A percentile compares a stretch with the other conserved stretches of the same genome.
Evolutionary conservation across 139 green algal genomes (phyloP).

Genomic region (Volvox africanus): DNA sequence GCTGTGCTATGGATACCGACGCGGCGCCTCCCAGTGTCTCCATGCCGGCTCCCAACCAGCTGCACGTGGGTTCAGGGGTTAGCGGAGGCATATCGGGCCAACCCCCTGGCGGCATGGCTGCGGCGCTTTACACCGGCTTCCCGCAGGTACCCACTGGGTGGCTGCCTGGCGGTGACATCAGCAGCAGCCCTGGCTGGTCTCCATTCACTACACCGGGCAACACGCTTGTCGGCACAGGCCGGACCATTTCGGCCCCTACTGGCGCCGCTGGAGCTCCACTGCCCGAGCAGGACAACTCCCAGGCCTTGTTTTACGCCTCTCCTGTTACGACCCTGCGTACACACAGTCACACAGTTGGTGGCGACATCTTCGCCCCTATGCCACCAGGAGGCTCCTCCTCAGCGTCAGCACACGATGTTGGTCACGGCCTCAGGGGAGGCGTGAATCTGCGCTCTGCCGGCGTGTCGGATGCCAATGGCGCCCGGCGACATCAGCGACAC

Average conservation of each 20-base stretch:
- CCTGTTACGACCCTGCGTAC: not conserved
- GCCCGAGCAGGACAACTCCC: not conserved
- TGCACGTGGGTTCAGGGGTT: too few relatives aligned
- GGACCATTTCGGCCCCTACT: not conserved
- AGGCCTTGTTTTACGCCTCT: not conserved
- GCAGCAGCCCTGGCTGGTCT: not conserved
- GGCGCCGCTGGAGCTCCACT: not conserved
- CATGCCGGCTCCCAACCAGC: too few relatives aligned
- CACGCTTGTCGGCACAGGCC: not conserved
- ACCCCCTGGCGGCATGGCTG: too few relatives aligned
- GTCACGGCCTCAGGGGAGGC: not conserved
- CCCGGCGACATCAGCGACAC: not conserved
- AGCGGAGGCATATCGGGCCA: too few relatives aligned
- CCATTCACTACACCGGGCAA: not conserved
- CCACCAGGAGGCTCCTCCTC: not conserved
- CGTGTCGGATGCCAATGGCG: not conserved
- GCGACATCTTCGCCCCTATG: not conserved
- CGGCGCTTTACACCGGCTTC: too few relatives aligned
- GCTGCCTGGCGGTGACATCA: not conserved
- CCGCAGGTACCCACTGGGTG: too few relatives aligned
- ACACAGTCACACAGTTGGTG: not conserved
- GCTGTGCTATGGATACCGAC: not conserved
- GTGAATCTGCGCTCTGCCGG: too few relatives aligned
- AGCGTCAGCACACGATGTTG: not conserved
- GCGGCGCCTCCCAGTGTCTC: too few relatives aligned